Evolutionary conservation across 2,329 filamentous ascomycete genomes (phyloP).

Genomic region (Lecanicillium sp.): DNA sequence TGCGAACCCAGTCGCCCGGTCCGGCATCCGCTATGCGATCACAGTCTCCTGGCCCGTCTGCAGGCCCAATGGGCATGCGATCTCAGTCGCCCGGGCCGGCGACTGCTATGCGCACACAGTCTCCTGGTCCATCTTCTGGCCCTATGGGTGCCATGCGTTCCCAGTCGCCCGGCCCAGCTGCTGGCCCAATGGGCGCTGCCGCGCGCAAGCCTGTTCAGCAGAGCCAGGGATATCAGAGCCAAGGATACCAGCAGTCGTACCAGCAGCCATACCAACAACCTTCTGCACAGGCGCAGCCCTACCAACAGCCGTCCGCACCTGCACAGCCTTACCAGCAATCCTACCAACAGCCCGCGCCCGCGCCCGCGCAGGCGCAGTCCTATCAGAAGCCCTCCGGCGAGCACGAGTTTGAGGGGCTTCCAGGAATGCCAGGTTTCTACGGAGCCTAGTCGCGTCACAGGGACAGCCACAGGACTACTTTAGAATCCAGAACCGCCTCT

Average conservation of each 20-base stretch:
- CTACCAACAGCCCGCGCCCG: too few species aligned
- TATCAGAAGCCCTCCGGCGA: too few species aligned
- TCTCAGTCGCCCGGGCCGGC: conserved; percentile 34
- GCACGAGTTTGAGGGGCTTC: conserved; percentile 1
- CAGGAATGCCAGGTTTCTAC: conserved; percentile 6
- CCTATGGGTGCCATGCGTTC: too few species aligned
- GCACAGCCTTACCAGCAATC: not conserved
- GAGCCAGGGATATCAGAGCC: not conserved
- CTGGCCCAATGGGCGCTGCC: not conserved
- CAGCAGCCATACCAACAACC: conserved; percentile 17
- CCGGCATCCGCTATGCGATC: too few species aligned
- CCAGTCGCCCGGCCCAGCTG: conserved; percentile 1
- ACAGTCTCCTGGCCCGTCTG: conserved; percentile 33
- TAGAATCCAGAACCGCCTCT: conserved; percentile 29
- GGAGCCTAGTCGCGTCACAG: not conserved
- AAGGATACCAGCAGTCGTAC: not conserved
- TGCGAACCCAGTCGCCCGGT: too few species aligned
- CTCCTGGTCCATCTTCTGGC: not conserved
- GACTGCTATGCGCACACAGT: conserved; percentile 15
- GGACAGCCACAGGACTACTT: conserved; percentile 55
- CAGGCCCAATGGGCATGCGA: conserved; percentile 51
- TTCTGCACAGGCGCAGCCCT: conserved; percentile 13
- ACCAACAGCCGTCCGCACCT: conserved; percentile 18
- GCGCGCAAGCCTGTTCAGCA: not conserved
- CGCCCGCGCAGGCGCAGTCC: conserved; percentile 13